A percentile compares a stretch with the other conserved stretches of the same genome.
These are phyloP conservation scores for Picochlorum sp. DNA, from an alignment of 139 green algal genomes.

Conservation along the genomic window DNA sequence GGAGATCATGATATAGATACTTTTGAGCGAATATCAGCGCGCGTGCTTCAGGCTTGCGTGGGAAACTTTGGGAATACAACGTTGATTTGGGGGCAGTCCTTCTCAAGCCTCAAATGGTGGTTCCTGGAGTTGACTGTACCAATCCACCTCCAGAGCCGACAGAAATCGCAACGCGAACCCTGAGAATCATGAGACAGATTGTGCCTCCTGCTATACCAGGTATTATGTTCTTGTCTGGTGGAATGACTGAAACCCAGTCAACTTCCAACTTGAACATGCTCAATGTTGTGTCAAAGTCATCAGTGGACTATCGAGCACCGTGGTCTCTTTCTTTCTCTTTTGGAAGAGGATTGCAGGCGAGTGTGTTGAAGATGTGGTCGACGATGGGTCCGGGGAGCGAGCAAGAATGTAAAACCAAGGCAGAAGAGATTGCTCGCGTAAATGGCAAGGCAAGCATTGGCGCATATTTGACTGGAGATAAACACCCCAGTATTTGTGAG, in stretches of 20 bases:
- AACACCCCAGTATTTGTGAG: slow-evolving; percentile 45
- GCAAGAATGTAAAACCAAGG: slow-evolving; percentile 29
- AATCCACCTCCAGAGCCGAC: slow-evolving; percentile 20
- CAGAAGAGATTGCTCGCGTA: slow-evolving; percentile 40
- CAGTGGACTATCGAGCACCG: slow-evolving; percentile 35
- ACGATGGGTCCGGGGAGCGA: slow-evolving; percentile 15
- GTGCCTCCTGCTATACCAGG: slow-evolving; percentile 80
- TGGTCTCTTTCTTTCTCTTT: slow-evolving; percentile 93
- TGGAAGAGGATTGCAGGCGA: slow-evolving; percentile 81
- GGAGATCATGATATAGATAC: slow-evolving; percentile 60
- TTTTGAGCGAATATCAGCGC: slow-evolving; percentile 28
- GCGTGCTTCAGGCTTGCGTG: slow-evolving; percentile 38
- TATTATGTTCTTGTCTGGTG: slow-evolving; percentile 92
- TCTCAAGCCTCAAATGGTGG: slow-evolving; percentile 91
- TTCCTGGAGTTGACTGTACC: slow-evolving; percentile 37
- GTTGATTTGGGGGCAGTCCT: slow-evolving; percentile 72
- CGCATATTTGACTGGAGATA: slow-evolving; percentile 24
- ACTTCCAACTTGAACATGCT: slow-evolving; percentile 63
- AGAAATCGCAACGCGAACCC: slow-evolving; percentile 61
- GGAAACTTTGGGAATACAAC: slow-evolving; percentile 41
- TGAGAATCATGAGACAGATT: slow-evolving; percentile 57
- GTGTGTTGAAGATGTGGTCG: slow-evolving; percentile 47
- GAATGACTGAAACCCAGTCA: slow-evolving; percentile 73
- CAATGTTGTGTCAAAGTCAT: slow-evolving; percentile 36
- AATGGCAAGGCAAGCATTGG: slow-evolving; percentile 47